Evolutionary conservation across 768 basidiomycete genomes (phyloP), one percentile per base, ranked within the genome.

Genomic region (Auricularia auricula-judae): DNA sequence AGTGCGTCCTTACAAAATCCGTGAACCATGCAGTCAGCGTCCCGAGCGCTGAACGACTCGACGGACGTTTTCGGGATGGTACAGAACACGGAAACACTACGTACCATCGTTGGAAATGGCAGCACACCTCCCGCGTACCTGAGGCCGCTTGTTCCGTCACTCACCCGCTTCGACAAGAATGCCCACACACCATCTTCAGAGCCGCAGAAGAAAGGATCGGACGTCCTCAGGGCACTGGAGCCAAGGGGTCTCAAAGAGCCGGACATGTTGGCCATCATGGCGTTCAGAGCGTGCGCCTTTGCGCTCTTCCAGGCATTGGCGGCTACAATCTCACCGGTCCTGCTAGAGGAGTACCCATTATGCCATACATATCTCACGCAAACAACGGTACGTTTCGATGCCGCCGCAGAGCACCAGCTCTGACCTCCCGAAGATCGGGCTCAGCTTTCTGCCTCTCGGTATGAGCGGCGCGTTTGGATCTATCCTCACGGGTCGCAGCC

Each of bases 401-500:
- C 14, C 23, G 21, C 39, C 39, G 39, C 3, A 2, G 12, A 42
- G 29, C 29, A 3, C 29, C 2, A 29, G 29, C 29, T 29, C 39
- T 42, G 39, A 42, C 39, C 0, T 8, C 11, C 7, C 0, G n/a
- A 29, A 82, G 29, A 79, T 89, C 36, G 92, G 92, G 3, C 74
- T 94, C 3, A 92, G 88, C 72, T 94, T 86, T 75, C 75, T 93
- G 63, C 83, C 85, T 1, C 81, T 87, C 62, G 93, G 91, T 1
- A 81, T 83, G 14, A 93, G 92, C 0, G 85, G 86, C 75, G 73
- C 84, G 7, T 61, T 86, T 14, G 86, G 89, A 11, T 80, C 84
- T 21, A 71, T 78, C 21, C 23, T 79, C 1, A 84, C 78, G 23
- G 91, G 92, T 2, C 81, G 76, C 63, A 69, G 89, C 10, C 72